Evolutionary conservation across 2,329 filamentous ascomycete genomes (phyloP), one percentile per base, ranked within the genome.

Genomic region (Tolypocladium endophyticum): DNA sequence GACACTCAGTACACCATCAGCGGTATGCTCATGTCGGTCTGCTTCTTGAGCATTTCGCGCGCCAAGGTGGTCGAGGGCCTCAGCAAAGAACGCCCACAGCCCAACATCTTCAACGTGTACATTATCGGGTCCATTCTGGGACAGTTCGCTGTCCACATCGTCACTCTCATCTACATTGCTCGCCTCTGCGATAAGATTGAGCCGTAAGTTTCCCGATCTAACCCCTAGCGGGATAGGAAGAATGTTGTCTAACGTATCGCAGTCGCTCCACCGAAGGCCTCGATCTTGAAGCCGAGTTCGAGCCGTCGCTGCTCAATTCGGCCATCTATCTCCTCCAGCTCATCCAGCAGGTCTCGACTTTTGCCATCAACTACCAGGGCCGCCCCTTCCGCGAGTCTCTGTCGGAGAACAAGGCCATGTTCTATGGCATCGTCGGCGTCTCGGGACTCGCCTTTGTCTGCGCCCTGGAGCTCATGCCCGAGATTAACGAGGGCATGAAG

Each of bases 21-120:
- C 67, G 94, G 94, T 67, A 97, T 99, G 90, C 87, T 99, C 73
- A 97, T 99, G 94, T 97, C 92, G 68, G 94, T 99, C 57, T 99
- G 94, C 78, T 99, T 99, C 83, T 79, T 99, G 69, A 97, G 92
- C 62, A 97, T 99, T 69, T 97, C 94, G n/a, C 88, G 94, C 61
- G 94, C 94, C 45, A 94, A 92, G 79, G 90, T 94, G 36, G 94
- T 99, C 58, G 94, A 99, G 77, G 88, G 89, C 41, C 81, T 99
- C 30, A 97, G 93, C 64, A 97, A 97, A 77, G 94, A 99, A 76
- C 89, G 94, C 45, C 94, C 94, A 0, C 94, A 99, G 77, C 92
- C 93, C 59, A 97, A 97, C 76, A 99, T 99, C 71, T 97, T 97
- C 82, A 99, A 99, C 78, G 83, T 92, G 58, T 99, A 99, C 80